Percentiles rank a stretch among this genome's conserved stretches.
Conservation (phyloP, 129 eudicot genomes). For the Flaveria trinervia region DNA sequence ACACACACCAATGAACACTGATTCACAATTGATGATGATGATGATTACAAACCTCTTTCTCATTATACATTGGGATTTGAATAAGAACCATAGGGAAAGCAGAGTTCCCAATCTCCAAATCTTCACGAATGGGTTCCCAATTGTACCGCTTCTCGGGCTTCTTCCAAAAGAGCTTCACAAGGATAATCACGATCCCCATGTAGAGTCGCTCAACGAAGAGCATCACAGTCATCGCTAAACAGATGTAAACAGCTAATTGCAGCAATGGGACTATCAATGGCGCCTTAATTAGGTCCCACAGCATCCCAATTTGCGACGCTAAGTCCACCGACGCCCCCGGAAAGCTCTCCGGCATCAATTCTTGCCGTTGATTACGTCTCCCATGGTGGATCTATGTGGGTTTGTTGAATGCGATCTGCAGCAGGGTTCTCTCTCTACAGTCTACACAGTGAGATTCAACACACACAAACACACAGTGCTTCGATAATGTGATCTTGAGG, state of each 20-base stretch:
- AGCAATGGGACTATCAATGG: constrained; percentile 79
- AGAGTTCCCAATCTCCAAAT: constrained; percentile 66
- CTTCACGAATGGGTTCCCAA: constrained; percentile 66
- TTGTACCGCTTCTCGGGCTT: constrained; percentile 76
- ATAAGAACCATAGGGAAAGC: constrained; percentile 72
- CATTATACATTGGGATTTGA: constrained; percentile 93
- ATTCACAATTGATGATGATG: too few relatives aligned
- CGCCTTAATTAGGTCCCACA: constrained; percentile 64
- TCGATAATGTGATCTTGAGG: neutral
- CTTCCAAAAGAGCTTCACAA: constrained; percentile 70
- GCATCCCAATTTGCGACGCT: constrained; percentile 54
- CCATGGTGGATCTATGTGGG: constrained; percentile 49
- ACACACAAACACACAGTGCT: too few relatives aligned
- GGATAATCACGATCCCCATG: constrained; percentile 74
- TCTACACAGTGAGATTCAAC: constrained; percentile 20
- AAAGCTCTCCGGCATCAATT: constrained; percentile 60
- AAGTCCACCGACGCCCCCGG: constrained; percentile 64
- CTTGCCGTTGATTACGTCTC: constrained; percentile 43
- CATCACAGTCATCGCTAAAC: constrained; percentile 67
- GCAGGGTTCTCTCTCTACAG: constrained; percentile 25
- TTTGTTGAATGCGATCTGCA: constrained; percentile 24
- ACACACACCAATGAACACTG: too few relatives aligned
- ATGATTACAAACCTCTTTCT: constrained; percentile 61
- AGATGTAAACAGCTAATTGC: constrained; percentile 50
- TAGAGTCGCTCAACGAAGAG: constrained; percentile 77